Conservation (phyloP, 2,329 filamentous ascomycete genomes). For the Aaosphaeria pasadenensis region DNA sequence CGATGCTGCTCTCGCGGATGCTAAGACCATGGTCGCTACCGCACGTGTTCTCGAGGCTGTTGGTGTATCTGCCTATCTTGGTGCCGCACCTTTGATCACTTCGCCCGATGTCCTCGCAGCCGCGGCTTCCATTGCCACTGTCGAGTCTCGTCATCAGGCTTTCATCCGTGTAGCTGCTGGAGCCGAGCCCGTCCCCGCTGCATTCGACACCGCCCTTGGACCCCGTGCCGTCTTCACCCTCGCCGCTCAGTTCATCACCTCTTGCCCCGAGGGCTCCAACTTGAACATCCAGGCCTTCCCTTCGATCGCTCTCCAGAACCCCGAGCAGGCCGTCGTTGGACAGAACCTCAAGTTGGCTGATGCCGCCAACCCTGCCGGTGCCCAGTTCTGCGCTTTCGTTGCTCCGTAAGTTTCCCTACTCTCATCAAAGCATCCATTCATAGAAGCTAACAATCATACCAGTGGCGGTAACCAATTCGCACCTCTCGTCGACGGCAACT, state of each 20-base stretch:
- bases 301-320: constrained; percentile 51
- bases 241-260: constrained; percentile 68
- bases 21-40: constrained; percentile 64
- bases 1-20: constrained; percentile 56
- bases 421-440: constrained; percentile 20
- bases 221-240: constrained; percentile 70
- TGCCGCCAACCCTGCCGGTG: constrained; percentile 37
- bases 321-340: constrained; percentile 41
- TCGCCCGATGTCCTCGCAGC: constrained; percentile 60
- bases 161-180: constrained; percentile 63
- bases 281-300: constrained; percentile 64
- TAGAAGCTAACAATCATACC: constrained; percentile 15
- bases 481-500: constrained; percentile 54
- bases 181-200: constrained; percentile 60
- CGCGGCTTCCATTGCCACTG: constrained; percentile 68
- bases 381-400: constrained; percentile 65
- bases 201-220: constrained; percentile 68
- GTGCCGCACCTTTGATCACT: constrained; percentile 64
- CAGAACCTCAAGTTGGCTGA: constrained; percentile 39
- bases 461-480: constrained; percentile 50
- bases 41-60: constrained; percentile 70
- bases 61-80: constrained; percentile 69
- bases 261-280: constrained; percentile 64
- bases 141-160: constrained; percentile 72
- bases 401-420: constrained; percentile 48